Evolutionary conservation across 176 grass and related monocot species (phyloP).

Genomic region (Rhynchospora tenuis): DNA sequence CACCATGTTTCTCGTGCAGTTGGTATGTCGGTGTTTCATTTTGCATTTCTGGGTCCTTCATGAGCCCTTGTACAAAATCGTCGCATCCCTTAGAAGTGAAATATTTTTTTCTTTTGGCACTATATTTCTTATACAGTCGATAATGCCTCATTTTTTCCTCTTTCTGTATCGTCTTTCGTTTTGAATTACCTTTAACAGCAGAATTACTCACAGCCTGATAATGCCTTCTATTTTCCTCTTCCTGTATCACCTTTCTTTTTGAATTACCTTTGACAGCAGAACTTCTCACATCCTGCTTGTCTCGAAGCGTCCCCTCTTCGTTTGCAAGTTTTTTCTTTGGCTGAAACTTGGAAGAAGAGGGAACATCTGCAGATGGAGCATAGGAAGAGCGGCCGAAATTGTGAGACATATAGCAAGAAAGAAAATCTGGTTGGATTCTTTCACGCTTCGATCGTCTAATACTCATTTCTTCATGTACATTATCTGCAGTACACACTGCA

Average conservation of each 20-base stretch:
- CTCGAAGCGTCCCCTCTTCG: not conserved
- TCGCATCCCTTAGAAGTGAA: not conserved
- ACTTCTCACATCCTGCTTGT: constrained; percentile 22
- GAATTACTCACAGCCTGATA: not conserved
- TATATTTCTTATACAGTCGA: constrained; percentile 30
- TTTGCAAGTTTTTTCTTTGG: not conserved
- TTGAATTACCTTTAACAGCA: not conserved
- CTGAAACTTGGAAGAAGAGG: not conserved
- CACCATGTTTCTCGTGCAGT: constrained; percentile 34
- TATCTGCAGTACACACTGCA: constrained; percentile 38
- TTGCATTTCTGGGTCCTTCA: constrained; percentile 27
- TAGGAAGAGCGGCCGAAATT: constrained; percentile 41
- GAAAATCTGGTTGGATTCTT: constrained; percentile 45
- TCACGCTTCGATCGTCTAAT: constrained; percentile 80
- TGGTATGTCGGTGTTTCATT: constrained; percentile 13
- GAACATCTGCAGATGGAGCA: constrained; percentile 16
- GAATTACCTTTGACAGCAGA: constrained; percentile 19
- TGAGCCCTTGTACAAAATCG: not conserved
- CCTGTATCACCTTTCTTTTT: constrained; percentile 22
- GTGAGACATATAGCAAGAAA: constrained; percentile 50
- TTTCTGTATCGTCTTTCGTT: constrained; percentile 26
- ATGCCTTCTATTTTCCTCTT: constrained; percentile 21
- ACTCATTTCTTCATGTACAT: constrained; percentile 44
- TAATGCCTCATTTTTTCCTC: constrained; percentile 16
- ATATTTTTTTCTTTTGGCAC: constrained; percentile 38